A percentile compares a stretch with the other conserved stretches of the same genome.
Conservation (phyloP, 169 alveolate species). For the Perkinsus chesapeaki region DNA sequence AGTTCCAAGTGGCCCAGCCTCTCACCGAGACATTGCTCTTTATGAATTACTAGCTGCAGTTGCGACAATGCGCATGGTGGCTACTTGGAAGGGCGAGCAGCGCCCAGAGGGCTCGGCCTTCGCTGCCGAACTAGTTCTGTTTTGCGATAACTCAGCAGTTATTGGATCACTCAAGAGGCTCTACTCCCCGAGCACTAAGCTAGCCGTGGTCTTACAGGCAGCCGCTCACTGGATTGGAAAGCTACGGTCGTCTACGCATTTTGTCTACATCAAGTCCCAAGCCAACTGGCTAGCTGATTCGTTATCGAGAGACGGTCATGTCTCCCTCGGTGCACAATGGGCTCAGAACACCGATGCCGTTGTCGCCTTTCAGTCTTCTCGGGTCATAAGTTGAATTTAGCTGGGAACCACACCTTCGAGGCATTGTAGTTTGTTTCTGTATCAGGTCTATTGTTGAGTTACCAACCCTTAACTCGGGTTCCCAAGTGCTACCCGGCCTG, state of each 20-base stretch:
- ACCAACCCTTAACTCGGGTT: not conserved
- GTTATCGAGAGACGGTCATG: not conserved
- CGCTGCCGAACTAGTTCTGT: not conserved
- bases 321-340: not conserved
- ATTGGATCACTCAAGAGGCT: not conserved
- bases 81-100: not conserved
- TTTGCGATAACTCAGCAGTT: not conserved
- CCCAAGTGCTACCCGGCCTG: not conserved
- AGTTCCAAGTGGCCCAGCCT: not conserved
- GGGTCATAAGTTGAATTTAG: not conserved
- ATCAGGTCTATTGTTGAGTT: not conserved
- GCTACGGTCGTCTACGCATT: not conserved
- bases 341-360: not conserved
- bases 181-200: not conserved
- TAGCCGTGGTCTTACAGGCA: not conserved
- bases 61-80: not conserved
- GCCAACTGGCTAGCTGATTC: not conserved
- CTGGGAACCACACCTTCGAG: not conserved
- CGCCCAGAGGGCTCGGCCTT: not conserved
- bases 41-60: not conserved
- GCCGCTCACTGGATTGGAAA: not conserved
- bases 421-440: not conserved
- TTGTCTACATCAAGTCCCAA: not conserved
- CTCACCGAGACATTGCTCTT: not conserved
- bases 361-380: too few species aligned